phyloP scores from a whole-genome alignment of 345 rosid genomes.

The Eucalyptus curtisii region DNA sequence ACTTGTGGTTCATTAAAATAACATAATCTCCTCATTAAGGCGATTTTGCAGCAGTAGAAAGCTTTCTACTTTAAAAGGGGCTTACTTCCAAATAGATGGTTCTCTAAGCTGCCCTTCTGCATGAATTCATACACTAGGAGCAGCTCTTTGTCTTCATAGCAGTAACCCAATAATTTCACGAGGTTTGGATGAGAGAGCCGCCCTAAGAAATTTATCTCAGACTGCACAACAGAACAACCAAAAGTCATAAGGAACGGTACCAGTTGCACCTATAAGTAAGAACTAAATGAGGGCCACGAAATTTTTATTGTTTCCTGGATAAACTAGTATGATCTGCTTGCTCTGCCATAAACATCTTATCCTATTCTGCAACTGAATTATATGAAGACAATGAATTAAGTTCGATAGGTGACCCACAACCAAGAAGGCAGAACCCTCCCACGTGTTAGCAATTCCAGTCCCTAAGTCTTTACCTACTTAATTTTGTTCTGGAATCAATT shows the following conservation, averaged over 20 bases:
- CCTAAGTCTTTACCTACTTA: neutral
- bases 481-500: neutral
- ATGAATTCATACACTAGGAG: constrained; percentile 89
- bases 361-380: neutral
- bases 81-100: constrained; percentile 96
- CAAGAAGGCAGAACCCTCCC: neutral
- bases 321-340: neutral
- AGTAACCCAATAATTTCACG: constrained; percentile 77
- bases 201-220: constrained; percentile 82
- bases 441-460: neutral
- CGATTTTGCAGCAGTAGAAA: neutral
- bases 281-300: neutral
- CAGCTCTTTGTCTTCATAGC: constrained; percentile 72
- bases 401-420: neutral
- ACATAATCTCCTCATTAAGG: neutral
- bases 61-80: neutral
- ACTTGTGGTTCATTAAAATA: neutral
- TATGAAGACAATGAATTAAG: neutral
- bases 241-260: neutral
- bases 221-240: constrained; percentile 26
- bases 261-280: neutral
- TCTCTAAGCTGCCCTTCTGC: constrained; percentile 98
- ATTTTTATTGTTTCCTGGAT: neutral
- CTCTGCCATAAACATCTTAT: neutral
- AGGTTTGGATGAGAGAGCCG: constrained; percentile 88